Conservation (phyloP, 169 alveolate genomes). For the Plasmodium falciparum region DNA sequence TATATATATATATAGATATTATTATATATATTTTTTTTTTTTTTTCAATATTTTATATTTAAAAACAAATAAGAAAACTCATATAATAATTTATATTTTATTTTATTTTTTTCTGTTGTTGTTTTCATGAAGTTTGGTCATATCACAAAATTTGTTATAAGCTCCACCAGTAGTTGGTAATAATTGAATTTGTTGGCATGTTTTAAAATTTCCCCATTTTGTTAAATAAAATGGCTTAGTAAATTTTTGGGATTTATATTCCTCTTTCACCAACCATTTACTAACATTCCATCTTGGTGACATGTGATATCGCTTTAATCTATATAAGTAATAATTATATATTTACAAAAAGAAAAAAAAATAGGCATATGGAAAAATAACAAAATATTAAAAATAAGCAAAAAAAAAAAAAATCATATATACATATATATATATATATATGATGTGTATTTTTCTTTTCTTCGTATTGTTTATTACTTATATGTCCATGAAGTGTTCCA, state of each 20-base stretch:
- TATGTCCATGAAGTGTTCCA: slow-evolving; percentile 76
- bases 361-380: neutral
- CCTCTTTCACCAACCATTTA: slow-evolving; percentile 76
- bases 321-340: slow-evolving; percentile 37
- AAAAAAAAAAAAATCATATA: neutral
- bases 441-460: neutral
- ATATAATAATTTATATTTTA: neutral
- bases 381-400: neutral
- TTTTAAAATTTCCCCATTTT: slow-evolving; percentile 77
- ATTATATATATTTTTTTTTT: neutral
- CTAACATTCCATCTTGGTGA: slow-evolving; percentile 78
- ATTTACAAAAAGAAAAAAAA: slow-evolving; percentile 21
- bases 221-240: slow-evolving; percentile 72
- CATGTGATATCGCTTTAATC: slow-evolving; percentile 78
- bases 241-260: slow-evolving; percentile 70
- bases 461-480: slow-evolving; percentile 32
- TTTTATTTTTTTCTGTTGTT: slow-evolving; percentile 30
- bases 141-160: slow-evolving; percentile 64
- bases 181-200: slow-evolving; percentile 19
- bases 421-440: neutral
- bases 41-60: slow-evolving; percentile 14
- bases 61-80: neutral
- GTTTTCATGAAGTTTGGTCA: slow-evolving; percentile 70
- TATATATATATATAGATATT: neutral
- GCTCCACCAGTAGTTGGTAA: slow-evolving; percentile 38